Percentiles rank a stretch among this genome's conserved stretches.
phyloP scores from a whole-genome alignment of 129 eudicot species.

The Centella asiatica region DNA sequence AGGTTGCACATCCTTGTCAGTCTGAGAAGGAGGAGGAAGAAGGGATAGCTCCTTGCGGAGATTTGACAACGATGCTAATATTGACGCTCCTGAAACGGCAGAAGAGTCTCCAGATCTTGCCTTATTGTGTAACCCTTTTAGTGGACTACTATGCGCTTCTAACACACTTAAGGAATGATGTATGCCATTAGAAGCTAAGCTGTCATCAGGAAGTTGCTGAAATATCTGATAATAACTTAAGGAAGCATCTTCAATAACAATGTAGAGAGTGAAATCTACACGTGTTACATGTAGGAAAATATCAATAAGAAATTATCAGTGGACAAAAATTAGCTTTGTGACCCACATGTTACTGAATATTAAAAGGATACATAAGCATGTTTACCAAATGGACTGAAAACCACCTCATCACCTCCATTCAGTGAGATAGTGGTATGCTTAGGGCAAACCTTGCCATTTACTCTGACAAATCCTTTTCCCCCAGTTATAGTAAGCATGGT shows the following conservation, averaged over 20 bases:
- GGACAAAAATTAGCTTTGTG: neutral
- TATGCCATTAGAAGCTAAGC: constrained; percentile 31
- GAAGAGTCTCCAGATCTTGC: constrained; percentile 73
- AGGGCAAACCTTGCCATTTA: constrained; percentile 51
- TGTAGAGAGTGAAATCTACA: neutral
- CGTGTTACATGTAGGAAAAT: neutral
- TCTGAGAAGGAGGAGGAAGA: constrained; percentile 54
- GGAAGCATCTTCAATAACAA: constrained; percentile 16
- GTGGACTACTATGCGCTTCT: constrained; percentile 56
- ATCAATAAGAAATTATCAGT: neutral
- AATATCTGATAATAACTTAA: constrained; percentile 54
- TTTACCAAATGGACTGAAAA: constrained; percentile 53
- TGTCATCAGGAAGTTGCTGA: constrained; percentile 47
- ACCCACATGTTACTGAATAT: neutral
- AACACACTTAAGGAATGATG: constrained; percentile 56
- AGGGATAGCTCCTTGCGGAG: constrained; percentile 47
- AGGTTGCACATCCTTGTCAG: constrained; percentile 47
- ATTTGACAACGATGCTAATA: constrained; percentile 63
- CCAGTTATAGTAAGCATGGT: constrained; percentile 76
- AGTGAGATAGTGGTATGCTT: constrained; percentile 55
- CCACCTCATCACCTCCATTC: constrained; percentile 79
- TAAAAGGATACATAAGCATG: constrained; percentile 85
- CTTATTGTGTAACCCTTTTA: constrained; percentile 52
- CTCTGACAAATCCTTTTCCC: constrained; percentile 66
- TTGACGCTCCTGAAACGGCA: constrained; percentile 84